Conservation (phyloP, 768 basidiomycete genomes). For the Panaeolus papilionaceus region DNA sequence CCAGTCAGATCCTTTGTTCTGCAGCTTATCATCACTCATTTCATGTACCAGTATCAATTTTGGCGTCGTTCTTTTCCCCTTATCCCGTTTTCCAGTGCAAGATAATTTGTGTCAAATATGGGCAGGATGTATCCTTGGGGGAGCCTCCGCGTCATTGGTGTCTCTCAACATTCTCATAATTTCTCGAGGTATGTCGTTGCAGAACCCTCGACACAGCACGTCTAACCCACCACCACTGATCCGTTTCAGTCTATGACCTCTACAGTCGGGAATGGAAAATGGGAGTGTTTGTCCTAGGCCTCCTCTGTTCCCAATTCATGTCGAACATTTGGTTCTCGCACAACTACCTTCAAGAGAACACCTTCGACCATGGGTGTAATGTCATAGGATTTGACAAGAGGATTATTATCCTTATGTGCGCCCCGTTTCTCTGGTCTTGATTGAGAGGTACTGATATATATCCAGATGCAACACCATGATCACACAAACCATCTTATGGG, state of each 20-base stretch:
- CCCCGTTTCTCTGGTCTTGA: not conserved
- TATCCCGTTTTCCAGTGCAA: conserved; percentile 13
- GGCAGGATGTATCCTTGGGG: not conserved
- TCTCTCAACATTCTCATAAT: not conserved
- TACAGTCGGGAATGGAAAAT: conserved; percentile 7
- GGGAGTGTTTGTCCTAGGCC: not conserved
- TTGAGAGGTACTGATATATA: not conserved
- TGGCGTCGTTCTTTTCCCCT: not conserved
- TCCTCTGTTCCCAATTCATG: not conserved
- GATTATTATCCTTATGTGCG: not conserved
- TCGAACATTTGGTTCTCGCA: conserved; percentile 4
- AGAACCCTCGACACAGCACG: not conserved
- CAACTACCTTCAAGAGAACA: not conserved
- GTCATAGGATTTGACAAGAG: conserved; percentile 1
- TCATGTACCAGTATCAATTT: not conserved
- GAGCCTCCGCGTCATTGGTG: not conserved
- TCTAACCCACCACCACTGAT: not conserved
- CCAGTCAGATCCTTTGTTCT: not conserved
- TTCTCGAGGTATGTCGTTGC: not conserved
- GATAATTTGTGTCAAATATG: not conserved
- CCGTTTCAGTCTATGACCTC: not conserved
- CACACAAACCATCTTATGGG: not conserved
- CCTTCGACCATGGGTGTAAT: not conserved
- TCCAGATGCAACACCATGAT: conserved; percentile 1
- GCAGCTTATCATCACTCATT: not conserved